Evolutionary conservation across 2,329 filamentous ascomycete genomes (phyloP), one percentile per base, ranked within the genome.

Genomic region (Botryotinia calthae): DNA sequence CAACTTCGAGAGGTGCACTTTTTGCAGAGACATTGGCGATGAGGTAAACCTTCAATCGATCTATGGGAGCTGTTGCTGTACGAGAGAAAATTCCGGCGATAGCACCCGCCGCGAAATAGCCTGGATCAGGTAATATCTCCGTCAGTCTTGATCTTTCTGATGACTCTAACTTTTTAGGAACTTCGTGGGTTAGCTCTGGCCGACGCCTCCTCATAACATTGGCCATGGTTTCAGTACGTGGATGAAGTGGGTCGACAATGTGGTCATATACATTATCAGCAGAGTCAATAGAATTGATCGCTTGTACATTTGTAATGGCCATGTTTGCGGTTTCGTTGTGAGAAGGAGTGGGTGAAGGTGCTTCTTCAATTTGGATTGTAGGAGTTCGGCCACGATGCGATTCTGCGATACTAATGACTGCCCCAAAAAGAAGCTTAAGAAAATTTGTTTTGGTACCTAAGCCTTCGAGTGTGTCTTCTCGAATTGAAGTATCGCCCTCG

Each of bases 51-150:
- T 98, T 98, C 73, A 99, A 86, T 79, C 96, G 94, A 84, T 99
- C 96, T 83, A 99, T 90, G 74, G 96, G 96, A 74, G 96, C 96
- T 78, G 96, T 99, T 76, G 93, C 92, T 81, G 96, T 98, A 81
- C 96, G 91, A 81, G 95, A 98, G 79, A 98, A 91, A 82, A 94
- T 95, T 82, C 96, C 96, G 82, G 95, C 94, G 81, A 97, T 87
- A 83, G 94, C 96, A 86, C 96, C 96, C 82, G 96, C 96, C 84
- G 97, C 84, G 84, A 98, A 99, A 85, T 98, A 99, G 88, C 96
- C 96, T 80, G 92, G 87, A 89, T 94, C 89, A 83, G 93, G 93
- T 83, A 94, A 86, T 74, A 80, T 76, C 62, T 78, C 76, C 70
- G 76, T 79, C 75, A 81, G 79, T 74, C 76, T 78, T 73, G 74